phyloP scores from a whole-genome alignment of 495 filamentous ascomycete genomes.

The Cercophora sp. region DNA sequence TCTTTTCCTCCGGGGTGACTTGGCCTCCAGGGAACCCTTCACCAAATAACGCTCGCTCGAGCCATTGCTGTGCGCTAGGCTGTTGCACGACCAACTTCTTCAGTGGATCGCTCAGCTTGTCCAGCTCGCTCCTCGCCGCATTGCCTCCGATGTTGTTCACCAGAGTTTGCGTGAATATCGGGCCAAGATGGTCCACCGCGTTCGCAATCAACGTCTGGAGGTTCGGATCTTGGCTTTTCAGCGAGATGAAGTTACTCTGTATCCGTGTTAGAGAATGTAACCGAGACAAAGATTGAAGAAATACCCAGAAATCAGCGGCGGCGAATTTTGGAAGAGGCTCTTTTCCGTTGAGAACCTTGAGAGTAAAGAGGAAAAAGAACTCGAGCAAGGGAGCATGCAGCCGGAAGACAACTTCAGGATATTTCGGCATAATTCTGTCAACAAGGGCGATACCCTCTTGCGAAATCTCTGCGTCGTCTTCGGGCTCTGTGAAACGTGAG shows the following conservation, averaged over 20 bases:
- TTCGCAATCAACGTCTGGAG: slow-evolving; percentile 47
- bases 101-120: slow-evolving; percentile 70
- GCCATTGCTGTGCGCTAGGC: slow-evolving; percentile 56
- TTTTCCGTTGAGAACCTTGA: slow-evolving; percentile 64
- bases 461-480: slow-evolving; percentile 73
- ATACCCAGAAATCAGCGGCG: slow-evolving; percentile 77
- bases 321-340: slow-evolving; percentile 79
- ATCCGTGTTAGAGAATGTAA: slow-evolving; percentile 15
- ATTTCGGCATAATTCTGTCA: slow-evolving; percentile 60
- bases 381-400: slow-evolving; percentile 50
- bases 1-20: slow-evolving; percentile 59
- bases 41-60: slow-evolving; percentile 52
- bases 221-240: slow-evolving; percentile 34
- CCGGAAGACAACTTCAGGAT: slow-evolving; percentile 54
- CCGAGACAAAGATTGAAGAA: slow-evolving; percentile 26
- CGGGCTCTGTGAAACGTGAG: slow-evolving; percentile 40
- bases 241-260: slow-evolving; percentile 45
- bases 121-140: slow-evolving; percentile 72
- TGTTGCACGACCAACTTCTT: slow-evolving; percentile 69
- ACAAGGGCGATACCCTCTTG: slow-evolving; percentile 73
- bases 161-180: slow-evolving; percentile 55
- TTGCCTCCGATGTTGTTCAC: slow-evolving; percentile 69
- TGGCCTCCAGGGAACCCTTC: slow-evolving; percentile 58
- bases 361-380: slow-evolving; percentile 71
- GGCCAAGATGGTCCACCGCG: slow-evolving; percentile 56